Conservation (phyloP, 306 rosid species). For the Quercus wislizeni region DNA sequence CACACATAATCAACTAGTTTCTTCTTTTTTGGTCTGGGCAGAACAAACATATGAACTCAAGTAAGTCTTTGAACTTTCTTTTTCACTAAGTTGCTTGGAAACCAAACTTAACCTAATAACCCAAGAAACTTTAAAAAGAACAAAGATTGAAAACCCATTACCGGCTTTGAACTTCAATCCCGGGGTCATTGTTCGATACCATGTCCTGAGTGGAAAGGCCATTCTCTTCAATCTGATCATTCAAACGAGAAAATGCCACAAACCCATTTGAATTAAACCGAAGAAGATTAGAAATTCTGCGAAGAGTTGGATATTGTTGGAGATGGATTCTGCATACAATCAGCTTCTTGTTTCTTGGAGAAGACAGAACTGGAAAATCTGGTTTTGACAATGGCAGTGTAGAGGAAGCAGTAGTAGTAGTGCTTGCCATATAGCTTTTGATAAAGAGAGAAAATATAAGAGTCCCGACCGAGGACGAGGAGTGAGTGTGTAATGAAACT, state of each 20-base stretch:
- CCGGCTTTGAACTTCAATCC: constrained; percentile 59
- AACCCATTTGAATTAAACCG: constrained; percentile 23
- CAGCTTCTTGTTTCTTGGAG: background rate
- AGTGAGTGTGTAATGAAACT: background rate
- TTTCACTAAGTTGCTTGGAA: background rate
- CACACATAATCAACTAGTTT: background rate
- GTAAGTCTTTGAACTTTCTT: background rate
- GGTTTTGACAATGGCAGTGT: constrained; percentile 26
- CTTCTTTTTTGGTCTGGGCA: no score
- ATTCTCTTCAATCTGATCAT: constrained; percentile 25
- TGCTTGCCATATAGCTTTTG: constrained; percentile 32
- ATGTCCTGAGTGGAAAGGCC: constrained; percentile 14
- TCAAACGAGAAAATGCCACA: constrained; percentile 32
- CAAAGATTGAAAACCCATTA: constrained; percentile 19
- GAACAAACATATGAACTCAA: background rate
- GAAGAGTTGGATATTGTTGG: constrained; percentile 11
- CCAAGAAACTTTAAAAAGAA: background rate
- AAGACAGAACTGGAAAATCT: constrained; percentile 1
- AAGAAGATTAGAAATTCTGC: background rate
- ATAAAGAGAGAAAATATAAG: background rate
- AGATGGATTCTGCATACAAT: background rate
- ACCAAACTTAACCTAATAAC: background rate
- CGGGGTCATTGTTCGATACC: constrained; percentile 18
- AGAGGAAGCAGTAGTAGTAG: constrained; percentile 14
- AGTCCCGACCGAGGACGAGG: background rate